Evolutionary conservation across 495 filamentous ascomycete species (phyloP), one percentile per base, ranked within the genome.

Genomic region (Aspergillus sclerotioniger): DNA sequence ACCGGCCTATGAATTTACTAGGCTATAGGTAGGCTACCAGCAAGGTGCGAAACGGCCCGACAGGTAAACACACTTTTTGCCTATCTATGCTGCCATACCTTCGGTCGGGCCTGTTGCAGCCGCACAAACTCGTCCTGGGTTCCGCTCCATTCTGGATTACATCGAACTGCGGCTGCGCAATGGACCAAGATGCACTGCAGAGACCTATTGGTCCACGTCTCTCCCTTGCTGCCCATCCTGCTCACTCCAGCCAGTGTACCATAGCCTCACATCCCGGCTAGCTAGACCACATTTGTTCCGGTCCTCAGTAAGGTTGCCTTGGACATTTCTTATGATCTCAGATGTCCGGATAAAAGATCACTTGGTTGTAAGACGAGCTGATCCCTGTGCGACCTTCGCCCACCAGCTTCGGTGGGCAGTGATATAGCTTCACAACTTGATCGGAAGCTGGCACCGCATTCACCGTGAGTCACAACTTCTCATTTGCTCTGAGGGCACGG

Each of bases 181-280:
- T 15, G 52, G 32, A 44, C 37, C n/a, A 33, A 25, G 41, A 50
- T 54, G 16, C 20, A 45, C 28, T 37, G 32, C 39, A 37, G 21
- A 32, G 35, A 47, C 7, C 49, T 32, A 61, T 61, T 61, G 59
- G 54, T 50, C 59, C 59, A 57, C 54, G 53, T 56, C 50, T 46
- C 20, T 15, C 37, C 33, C 45, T 44, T 31, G 54, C 43, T 50
- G 54, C 48, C 43, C 43, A 53, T 61, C 58, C 28, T 29, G 46
- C 56, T 50, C 31, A n/a, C 17, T 33, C 37, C 37, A 41, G 41
- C 33, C n/a, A 32, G 41, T n/a, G n/a, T 37, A 8, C 41, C 32
- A 31, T 53, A n/a, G 37, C 37, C 37, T 41, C 37, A 3, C 37
- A 41, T n/a, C 13, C 6, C 37, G 37, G 13, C 10, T 41, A 13